Conservation (phyloP, 495 filamentous ascomycete species). For the Neurospora cerealis region DNA sequence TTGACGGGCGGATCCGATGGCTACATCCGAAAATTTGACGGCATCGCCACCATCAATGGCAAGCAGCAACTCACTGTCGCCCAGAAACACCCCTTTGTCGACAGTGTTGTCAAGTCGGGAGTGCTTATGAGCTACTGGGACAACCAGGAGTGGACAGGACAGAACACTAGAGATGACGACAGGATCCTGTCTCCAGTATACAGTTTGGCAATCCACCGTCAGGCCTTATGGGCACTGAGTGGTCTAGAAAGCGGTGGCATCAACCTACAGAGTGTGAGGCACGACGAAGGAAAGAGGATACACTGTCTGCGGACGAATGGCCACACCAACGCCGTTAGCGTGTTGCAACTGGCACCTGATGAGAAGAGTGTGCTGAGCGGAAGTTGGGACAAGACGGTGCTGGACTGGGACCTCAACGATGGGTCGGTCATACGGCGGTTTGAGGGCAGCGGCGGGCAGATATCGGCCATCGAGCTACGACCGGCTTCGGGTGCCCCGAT, state of each 20-base stretch:
- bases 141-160: constrained; percentile 51
- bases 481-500: constrained; percentile 67
- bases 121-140: constrained; percentile 95
- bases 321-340: constrained; percentile 88
- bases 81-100: constrained; percentile 93
- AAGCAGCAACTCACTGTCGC: constrained; percentile 91
- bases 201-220: constrained; percentile 79
- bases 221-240: constrained; percentile 83
- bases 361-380: constrained; percentile 85
- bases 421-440: constrained; percentile 68
- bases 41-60: constrained; percentile 88
- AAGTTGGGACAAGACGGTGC: constrained; percentile 89
- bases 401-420: constrained; percentile 93
- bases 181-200: constrained; percentile 74
- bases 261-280: constrained; percentile 87
- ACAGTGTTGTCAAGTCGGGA: constrained; percentile 90
- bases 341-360: constrained; percentile 69
- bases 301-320: constrained; percentile 53
- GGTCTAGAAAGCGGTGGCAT: constrained; percentile 87
- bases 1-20: constrained; percentile 91
- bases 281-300: constrained; percentile 88
- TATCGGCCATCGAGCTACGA: constrained; percentile 77
- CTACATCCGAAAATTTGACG: constrained; percentile 92
- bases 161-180: constrained; percentile 39
- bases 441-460: constrained; percentile 67